Conservation (phyloP, 1,284 basidiomycete species). For the Rhizopogon hawkerae region DNA sequence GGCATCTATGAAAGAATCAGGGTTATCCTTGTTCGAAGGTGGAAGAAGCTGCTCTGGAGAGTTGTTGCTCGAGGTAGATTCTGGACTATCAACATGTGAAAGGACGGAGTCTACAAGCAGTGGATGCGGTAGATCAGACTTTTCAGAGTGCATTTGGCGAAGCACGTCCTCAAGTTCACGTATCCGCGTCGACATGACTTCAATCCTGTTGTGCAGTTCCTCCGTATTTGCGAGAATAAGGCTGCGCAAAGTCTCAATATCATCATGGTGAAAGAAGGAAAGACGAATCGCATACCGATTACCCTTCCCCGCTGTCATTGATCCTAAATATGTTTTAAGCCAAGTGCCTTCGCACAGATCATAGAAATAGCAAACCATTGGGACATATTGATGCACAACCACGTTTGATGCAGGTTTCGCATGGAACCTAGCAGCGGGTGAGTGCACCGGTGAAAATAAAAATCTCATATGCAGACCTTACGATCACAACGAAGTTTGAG, state of each 20-base stretch:
- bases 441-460: not conserved
- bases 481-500: slow-evolving; percentile 68
- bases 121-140: slow-evolving; percentile 40
- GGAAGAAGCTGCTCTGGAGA: not conserved
- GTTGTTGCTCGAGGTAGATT: slow-evolving; percentile 1
- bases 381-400: slow-evolving; percentile 67
- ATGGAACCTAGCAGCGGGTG: slow-evolving; percentile 43
- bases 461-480: slow-evolving; percentile 33
- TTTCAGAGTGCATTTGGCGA: slow-evolving; percentile 36
- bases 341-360: slow-evolving; percentile 6
- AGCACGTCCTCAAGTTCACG: slow-evolving; percentile 53
- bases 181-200: slow-evolving; percentile 44
- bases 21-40: slow-evolving; percentile 22
- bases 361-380: slow-evolving; percentile 38
- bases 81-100: slow-evolving; percentile 13
- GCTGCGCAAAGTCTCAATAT: slow-evolving; percentile 22
- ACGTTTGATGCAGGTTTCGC: slow-evolving; percentile 60
- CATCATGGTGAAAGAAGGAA: not conserved
- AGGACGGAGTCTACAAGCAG: slow-evolving; percentile 28
- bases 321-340: slow-evolving; percentile 31
- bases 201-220: slow-evolving; percentile 58
- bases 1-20: slow-evolving; percentile 45
- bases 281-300: slow-evolving; percentile 31
- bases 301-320: slow-evolving; percentile 48
- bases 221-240: slow-evolving; percentile 56